phyloP scores from a whole-genome alignment of 257 asterid genomes.

The Rehmannia glutinosa region DNA sequence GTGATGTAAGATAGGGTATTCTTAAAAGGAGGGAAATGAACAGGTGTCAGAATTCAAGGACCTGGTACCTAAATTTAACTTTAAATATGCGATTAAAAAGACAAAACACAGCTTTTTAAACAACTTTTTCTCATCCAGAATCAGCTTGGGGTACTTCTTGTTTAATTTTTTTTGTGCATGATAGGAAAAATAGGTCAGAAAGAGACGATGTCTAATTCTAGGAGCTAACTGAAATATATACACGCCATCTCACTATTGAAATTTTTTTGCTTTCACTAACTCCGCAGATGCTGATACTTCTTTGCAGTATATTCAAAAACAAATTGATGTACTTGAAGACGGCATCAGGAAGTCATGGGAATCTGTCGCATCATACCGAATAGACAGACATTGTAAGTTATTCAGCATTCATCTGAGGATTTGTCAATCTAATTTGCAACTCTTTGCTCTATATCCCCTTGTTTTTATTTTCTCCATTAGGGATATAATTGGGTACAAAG shows the following conservation, averaged over 20 bases:
- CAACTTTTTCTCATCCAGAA: neutral
- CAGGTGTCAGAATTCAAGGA: constrained; percentile 4
- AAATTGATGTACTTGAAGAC: constrained; percentile 64
- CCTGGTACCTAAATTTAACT: neutral
- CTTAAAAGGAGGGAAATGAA: neutral
- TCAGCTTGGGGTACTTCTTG: constrained; percentile 8
- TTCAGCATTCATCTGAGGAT: constrained; percentile 13
- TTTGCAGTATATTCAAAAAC: constrained; percentile 87
- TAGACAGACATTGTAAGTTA: constrained; percentile 54
- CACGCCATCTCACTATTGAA: neutral
- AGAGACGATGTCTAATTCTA: neutral
- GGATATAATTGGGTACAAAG: neutral
- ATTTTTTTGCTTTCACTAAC: constrained; percentile 10
- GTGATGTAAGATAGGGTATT: neutral
- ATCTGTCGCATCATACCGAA: constrained; percentile 39
- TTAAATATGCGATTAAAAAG: neutral
- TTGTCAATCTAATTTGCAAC: neutral
- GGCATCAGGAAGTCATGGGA: constrained; percentile 84
- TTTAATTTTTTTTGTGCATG: neutral
- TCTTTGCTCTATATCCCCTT: neutral
- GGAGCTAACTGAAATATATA: constrained; percentile 1
- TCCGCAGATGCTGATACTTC: constrained; percentile 13
- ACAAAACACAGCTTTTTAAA: neutral
- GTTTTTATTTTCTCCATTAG: neutral
- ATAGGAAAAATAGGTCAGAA: constrained; percentile 1